Evolutionary conservation across 139 green algal species (phyloP).

Genomic region (Auxenochlorella pyrenoidosa): DNA sequence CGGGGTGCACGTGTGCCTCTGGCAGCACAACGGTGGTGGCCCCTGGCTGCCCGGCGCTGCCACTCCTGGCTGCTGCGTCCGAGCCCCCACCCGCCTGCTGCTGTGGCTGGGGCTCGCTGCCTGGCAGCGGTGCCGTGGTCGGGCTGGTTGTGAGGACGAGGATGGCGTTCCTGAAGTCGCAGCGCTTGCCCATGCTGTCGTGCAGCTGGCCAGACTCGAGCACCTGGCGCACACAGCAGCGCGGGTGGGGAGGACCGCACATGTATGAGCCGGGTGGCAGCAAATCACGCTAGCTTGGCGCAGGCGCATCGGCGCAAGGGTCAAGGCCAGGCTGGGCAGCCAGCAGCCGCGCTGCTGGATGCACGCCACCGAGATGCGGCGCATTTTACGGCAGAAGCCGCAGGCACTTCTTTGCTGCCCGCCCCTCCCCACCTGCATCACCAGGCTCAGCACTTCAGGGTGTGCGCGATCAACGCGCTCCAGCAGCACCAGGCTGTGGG

Average conservation of each 20-base stretch:
- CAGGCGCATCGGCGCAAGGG: too few relatives aligned
- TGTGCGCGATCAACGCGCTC: constrained; percentile 51
- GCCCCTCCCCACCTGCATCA: constrained; percentile 15
- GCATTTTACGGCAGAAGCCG: too few relatives aligned
- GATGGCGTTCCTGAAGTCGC: constrained; percentile 40
- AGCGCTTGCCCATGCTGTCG: constrained; percentile 43
- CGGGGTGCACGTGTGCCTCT: constrained; percentile 15
- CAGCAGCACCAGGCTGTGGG: constrained; percentile 77
- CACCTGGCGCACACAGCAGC: constrained; percentile 1
- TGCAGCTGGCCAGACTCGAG: constrained; percentile 33
- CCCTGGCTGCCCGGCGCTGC: neutral
- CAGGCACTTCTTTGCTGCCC: too few relatives aligned
- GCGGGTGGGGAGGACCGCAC: too few relatives aligned
- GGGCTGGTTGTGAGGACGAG: constrained; percentile 37
- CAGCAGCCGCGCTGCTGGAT: neutral
- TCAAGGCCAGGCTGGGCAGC: too few relatives aligned
- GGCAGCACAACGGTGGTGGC: neutral
- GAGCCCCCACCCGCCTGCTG: neutral
- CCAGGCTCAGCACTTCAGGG: constrained; percentile 36
- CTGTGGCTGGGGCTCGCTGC: neutral
- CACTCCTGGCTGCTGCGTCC: neutral
- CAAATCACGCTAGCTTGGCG: too few relatives aligned
- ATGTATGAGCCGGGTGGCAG: too few relatives aligned
- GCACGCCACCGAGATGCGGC: too few relatives aligned
- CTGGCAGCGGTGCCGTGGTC: neutral